Evolutionary conservation across 2,329 filamentous ascomycete genomes (phyloP), one percentile per base, ranked within the genome.

Genomic region (Monilinia aucupariae): DNA sequence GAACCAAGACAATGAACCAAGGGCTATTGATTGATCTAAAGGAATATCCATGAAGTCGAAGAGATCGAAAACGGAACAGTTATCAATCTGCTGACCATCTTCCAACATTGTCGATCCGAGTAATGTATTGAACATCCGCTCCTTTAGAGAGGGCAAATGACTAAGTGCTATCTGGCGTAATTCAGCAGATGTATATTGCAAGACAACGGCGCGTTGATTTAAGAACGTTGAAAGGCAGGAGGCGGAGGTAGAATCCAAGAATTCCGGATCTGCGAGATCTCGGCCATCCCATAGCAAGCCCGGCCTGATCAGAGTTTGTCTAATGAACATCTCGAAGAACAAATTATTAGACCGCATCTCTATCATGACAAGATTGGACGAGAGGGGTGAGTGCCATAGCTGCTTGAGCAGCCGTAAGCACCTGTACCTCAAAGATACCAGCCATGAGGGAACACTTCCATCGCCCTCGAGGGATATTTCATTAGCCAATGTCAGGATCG

Each of bases 131-230:
- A 87, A 84, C 5, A 90, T 84, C 8, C 86, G 81, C 62, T 86
- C 79, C 73, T 90, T 90, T 59, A 89, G 78, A 37, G 86, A 86
- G 3, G 90, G 87, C 67, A 88, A 85, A 55, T 86, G 83, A 64
- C 85, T 82, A 66, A 88, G 87, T 1, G 88, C 84, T 43, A 92
- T 86, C 64, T 87, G 84, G 69, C 91, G 90, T 45, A 99, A 82
- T 74, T 97, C 93, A 65, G 90, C 86, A 17, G 90, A 87, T 41
- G 91, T 85, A 72, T 97, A 97, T 71, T 96, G 90, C 66, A 96
- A 84, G 47, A 91, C 83, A 70, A 90, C 85, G 59, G 90, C 86
- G 62, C 96, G 85, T 64, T 90, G 82, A 15, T 85, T 81, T 52
- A 99, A 80, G 73, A 96, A 96, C 70, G 93, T 87, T 22, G 70